Evolutionary conservation across 257 asterid genomes (phyloP), one percentile per base, ranked within the genome.

Genomic region (Ilex aquifolium): DNA sequence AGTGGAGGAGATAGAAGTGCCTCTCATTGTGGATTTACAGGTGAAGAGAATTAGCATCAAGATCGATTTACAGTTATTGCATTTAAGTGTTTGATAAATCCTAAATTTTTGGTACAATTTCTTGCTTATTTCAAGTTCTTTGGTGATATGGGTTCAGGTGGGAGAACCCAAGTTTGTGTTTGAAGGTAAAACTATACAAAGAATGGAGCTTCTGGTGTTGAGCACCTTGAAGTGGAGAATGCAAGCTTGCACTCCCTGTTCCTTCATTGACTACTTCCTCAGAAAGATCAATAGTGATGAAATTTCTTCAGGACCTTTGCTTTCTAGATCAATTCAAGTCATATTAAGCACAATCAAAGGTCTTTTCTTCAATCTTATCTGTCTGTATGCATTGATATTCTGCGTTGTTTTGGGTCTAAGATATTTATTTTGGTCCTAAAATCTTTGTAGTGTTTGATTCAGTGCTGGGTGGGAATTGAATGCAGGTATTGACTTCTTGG

Each of bases 401-500:
- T 29, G 44, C 29, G 5, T 29, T 21, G 27, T 29, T 44, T 72
- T 16, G n/a, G 54, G 31, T 17, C 32, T 29, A 46, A 54, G 27
- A 29, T 36, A 13, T 29, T 14, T 13, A 13, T 21, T 21, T 21
- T 21, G 27, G 27, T 21, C 27, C 27, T 21, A 21, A 21, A 21
- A 21, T 21, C 0, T 21, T 21, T 21, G 27, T 21, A 59, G 40
- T 29, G 51, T 56, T 44, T 78, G 75, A 74, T 71, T 32, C 69
- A 59, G 62, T 59, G 77, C 52, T 36, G 81, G 78, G 62, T 65
- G 82, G 78, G 58, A 73, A 76, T 71, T 80, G 78, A 74, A 79
- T 80, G 90, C 83, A 88, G 90, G 83, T 72, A 79, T 84, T 72
- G 93, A 84, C 67, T 84, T 84, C 86, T 79, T 88, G 90, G 90